Conservation (phyloP, 352 stramenopile species). For the Phytophthora capsici region DNA sequence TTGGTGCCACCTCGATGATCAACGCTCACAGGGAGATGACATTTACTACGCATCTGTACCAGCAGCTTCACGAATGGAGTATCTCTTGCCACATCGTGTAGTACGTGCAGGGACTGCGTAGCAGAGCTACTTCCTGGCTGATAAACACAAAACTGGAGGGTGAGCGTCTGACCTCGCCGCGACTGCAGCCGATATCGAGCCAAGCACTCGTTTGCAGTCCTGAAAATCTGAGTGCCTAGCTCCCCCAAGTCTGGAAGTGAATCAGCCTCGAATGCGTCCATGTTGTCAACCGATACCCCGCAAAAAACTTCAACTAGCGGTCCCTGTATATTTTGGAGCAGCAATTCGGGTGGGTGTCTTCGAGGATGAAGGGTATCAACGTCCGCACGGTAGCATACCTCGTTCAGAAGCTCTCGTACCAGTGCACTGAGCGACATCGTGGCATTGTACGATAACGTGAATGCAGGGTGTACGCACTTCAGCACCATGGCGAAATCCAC, state of each 20-base stretch:
- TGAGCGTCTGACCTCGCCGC: slow-evolving; percentile 45
- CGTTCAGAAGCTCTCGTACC: slow-evolving; percentile 60
- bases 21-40: slow-evolving; percentile 33
- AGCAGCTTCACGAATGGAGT: slow-evolving; percentile 41
- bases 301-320: slow-evolving; percentile 34
- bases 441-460: slow-evolving; percentile 64
- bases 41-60: slow-evolving; percentile 50
- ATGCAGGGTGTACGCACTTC: slow-evolving; percentile 66
- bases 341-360: slow-evolving; percentile 40
- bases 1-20: slow-evolving; percentile 8
- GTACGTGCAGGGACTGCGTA: slow-evolving; percentile 26
- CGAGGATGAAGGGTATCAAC: slow-evolving; percentile 40
- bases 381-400: slow-evolving; percentile 52
- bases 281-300: slow-evolving; percentile 16
- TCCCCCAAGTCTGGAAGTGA: slow-evolving; percentile 13
- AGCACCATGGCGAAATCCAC: slow-evolving; percentile 67
- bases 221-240: slow-evolving; percentile 20
- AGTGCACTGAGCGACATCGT: slow-evolving; percentile 56
- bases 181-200: slow-evolving; percentile 45
- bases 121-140: slow-evolving; percentile 17
- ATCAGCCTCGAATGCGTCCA: slow-evolving; percentile 5
- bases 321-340: slow-evolving; percentile 33
- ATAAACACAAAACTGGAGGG: slow-evolving; percentile 52
- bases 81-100: slow-evolving; percentile 45
- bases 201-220: slow-evolving; percentile 26